These are phyloP conservation scores for Fusarium papillatum DNA, from an alignment of 2,329 filamentous ascomycete genomes.

Conservation along the genomic window DNA sequence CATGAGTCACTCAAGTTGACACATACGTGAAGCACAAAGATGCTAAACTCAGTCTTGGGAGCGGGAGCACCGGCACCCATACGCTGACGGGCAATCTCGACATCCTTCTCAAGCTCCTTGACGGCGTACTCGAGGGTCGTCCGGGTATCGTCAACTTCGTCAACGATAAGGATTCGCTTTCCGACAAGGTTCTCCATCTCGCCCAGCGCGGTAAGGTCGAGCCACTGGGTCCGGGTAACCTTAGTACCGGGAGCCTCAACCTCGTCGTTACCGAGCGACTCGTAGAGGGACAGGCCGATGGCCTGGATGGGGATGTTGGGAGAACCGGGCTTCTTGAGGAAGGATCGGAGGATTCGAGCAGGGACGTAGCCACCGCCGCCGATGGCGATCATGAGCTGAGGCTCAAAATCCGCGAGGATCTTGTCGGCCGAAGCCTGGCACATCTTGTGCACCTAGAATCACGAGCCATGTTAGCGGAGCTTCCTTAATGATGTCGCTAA, in stretches of 20 bases:
- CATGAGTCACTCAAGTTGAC: rapidly evolving
- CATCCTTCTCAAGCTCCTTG: slow-evolving; percentile 94
- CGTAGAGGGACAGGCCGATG: slow-evolving; percentile 97
- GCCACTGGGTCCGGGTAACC: slow-evolving; percentile 98
- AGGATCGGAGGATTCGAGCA: slow-evolving; percentile 95
- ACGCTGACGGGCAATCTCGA: slow-evolving; percentile 82
- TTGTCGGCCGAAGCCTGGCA: slow-evolving; percentile 87
- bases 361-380: slow-evolving; percentile 98
- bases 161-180: slow-evolving; percentile 47
- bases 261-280: slow-evolving; percentile 75
- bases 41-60: slow-evolving; percentile 86
- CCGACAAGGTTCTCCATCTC: slow-evolving; percentile 70
- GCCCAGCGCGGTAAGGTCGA: slow-evolving; percentile 86
- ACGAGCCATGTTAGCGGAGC: slow-evolving; percentile 28
- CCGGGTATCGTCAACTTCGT: slow-evolving; percentile 90
- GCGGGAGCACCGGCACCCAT: slow-evolving; percentile 69
- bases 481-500: background rate
- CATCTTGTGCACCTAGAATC: slow-evolving; percentile 89
- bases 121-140: slow-evolving; percentile 96
- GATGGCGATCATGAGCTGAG: slow-evolving; percentile 98
- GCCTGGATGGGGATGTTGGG: slow-evolving; percentile 99
- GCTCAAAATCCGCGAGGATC: slow-evolving; percentile 89
- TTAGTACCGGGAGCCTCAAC: slow-evolving; percentile 86
- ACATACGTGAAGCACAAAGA: slow-evolving; percentile 94
- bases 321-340: slow-evolving; percentile 88